phyloP scores from a whole-genome alignment of 192 early-diverging fungal species.

The Entomortierella chlamydospora region DNA sequence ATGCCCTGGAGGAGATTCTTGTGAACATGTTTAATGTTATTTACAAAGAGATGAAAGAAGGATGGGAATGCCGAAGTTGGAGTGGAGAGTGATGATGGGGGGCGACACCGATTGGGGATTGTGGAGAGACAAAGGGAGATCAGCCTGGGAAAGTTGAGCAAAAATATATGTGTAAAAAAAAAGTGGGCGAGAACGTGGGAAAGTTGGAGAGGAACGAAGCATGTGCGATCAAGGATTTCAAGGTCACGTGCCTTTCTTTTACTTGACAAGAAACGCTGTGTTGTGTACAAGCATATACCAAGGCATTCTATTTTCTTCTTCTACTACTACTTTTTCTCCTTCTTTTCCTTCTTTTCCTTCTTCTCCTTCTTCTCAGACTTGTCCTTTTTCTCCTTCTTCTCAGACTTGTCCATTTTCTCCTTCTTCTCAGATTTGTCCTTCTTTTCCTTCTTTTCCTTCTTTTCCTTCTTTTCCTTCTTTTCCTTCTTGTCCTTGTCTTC shows the following conservation, averaged over 20 bases:
- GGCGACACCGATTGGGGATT: neutral
- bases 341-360: constrained; percentile 12
- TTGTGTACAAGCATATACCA: too few relatives aligned
- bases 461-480: constrained; percentile 18
- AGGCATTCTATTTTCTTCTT: too few relatives aligned
- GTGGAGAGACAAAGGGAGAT: constrained; percentile 10
- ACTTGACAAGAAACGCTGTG: too few relatives aligned
- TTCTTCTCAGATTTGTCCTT: constrained; percentile 36
- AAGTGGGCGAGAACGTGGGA: constrained; percentile 18
- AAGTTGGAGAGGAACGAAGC: constrained; percentile 15
- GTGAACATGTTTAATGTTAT: constrained; percentile 30
- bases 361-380: constrained; percentile 23
- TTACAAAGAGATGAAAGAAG: constrained; percentile 4
- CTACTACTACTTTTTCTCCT: neutral
- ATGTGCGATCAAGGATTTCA: constrained; percentile 8
- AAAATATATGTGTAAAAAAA: neutral
- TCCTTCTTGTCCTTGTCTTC: constrained; percentile 16
- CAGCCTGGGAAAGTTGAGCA: constrained; percentile 1
- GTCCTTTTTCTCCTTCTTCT: constrained; percentile 24
- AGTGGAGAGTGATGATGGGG: neutral
- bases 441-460: constrained; percentile 34
- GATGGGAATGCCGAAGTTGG: neutral
- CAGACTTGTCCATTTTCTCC: constrained; percentile 13
- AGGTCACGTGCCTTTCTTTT: neutral
- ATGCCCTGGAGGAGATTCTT: constrained; percentile 38